Percentiles rank a stretch among this genome's conserved stretches.
phyloP scores from a whole-genome alignment of 805 yeast genomes.

The Wickerhamomyces ciferrii region DNA sequence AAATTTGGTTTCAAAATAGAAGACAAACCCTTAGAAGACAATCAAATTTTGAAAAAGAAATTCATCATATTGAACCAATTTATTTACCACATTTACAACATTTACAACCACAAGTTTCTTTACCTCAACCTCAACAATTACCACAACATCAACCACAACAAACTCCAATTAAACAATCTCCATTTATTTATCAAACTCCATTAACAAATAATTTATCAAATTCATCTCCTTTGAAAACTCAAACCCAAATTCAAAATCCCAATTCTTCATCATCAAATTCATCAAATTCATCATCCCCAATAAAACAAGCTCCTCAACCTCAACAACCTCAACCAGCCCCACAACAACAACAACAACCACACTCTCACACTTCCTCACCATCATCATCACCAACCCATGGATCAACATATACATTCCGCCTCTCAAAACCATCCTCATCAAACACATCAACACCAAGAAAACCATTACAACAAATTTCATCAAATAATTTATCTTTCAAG shows the following conservation, averaged over 20 bases:
- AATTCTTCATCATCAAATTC: neutral
- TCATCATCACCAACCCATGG: neutral
- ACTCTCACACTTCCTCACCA: neutral
- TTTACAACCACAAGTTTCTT: neutral
- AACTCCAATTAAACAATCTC: neutral
- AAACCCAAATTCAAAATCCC: neutral
- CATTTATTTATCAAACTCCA: neutral
- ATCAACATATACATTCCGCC: neutral
- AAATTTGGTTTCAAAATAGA: conserved; percentile 97
- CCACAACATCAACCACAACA: neutral
- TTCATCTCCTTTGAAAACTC: neutral
- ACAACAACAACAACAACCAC: neutral
- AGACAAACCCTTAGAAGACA: conserved; percentile 74
- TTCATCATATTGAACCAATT: conserved; percentile 22
- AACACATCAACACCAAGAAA: conserved; percentile 6
- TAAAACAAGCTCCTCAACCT: neutral
- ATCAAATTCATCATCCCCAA: neutral
- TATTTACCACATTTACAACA: conserved; percentile 1
- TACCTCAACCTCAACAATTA: neutral
- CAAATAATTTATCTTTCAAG: conserved; percentile 5
- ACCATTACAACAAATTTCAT: conserved; percentile 4
- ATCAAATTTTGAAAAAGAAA: conserved; percentile 23
- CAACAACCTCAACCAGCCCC: neutral
- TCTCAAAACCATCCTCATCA: neutral
- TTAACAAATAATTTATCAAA: neutral